phyloP scores from a whole-genome alignment of 2,329 filamentous ascomycete species.

The Dactylellina haptotyla region DNA sequence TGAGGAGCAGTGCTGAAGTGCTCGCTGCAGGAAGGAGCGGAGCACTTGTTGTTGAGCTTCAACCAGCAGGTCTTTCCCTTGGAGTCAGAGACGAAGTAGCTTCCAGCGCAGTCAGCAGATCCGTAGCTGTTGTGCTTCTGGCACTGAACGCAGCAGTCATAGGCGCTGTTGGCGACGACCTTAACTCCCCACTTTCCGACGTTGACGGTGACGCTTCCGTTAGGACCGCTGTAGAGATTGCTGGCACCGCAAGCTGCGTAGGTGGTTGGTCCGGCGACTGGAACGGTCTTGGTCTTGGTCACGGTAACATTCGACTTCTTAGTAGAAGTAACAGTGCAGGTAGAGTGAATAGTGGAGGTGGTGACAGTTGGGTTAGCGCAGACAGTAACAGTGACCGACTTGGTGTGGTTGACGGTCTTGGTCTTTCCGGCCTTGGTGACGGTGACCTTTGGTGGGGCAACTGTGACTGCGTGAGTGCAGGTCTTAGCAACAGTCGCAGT shows the following conservation, averaged over 20 bases:
- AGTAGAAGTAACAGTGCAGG: not conserved
- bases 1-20: not conserved
- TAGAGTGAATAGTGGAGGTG: not conserved
- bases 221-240: not conserved
- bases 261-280: not conserved
- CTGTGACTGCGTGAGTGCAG: too few relatives aligned
- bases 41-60: constrained; percentile 9
- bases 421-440: constrained; percentile 1
- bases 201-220: not conserved
- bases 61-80: constrained; percentile 6
- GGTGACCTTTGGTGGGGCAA: constrained; percentile 4
- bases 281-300: constrained; percentile 6
- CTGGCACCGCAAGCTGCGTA: constrained; percentile 14
- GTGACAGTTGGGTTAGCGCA: constrained; percentile 6
- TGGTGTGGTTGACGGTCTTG: constrained; percentile 11
- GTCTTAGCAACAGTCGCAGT: not conserved
- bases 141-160: constrained; percentile 22
- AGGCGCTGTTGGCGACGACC: constrained; percentile 5
- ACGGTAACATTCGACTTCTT: constrained; percentile 6
- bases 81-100: constrained; percentile 5
- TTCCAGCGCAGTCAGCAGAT: constrained; percentile 1
- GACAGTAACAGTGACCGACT: constrained; percentile 1
- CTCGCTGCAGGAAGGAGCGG: not conserved
- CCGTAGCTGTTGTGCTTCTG: constrained; percentile 9
- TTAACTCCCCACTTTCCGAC: not conserved